Evolutionary conservation across 352 stramenopile species (phyloP).

Genomic region (Nothophytophthora sp.): DNA sequence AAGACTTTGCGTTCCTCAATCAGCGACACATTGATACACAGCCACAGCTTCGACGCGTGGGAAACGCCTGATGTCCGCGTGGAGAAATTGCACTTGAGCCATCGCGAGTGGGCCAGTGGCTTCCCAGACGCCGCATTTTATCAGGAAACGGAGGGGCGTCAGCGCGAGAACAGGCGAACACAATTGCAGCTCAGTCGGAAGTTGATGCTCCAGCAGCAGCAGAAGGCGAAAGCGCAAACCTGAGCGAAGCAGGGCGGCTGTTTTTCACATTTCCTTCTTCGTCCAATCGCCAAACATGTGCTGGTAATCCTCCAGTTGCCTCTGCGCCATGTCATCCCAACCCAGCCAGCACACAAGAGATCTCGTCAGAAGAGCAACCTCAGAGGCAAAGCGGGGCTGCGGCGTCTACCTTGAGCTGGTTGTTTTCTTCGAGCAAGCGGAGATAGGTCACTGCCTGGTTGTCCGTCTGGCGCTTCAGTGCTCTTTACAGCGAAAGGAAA

Average conservation of each 20-base stretch:
- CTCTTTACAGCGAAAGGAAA: constrained; percentile 25
- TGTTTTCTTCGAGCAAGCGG: constrained; percentile 75
- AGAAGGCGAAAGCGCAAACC: constrained; percentile 2
- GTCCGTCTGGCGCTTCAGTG: constrained; percentile 64
- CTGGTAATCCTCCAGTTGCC: constrained; percentile 78
- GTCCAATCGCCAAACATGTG: constrained; percentile 83
- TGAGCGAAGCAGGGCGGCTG: constrained; percentile 3
- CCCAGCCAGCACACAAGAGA: not conserved
- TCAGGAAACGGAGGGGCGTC: constrained; percentile 24
- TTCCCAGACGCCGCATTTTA: constrained; percentile 55
- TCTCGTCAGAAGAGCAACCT: not conserved
- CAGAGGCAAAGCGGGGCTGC: too few species aligned
- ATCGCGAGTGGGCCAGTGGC: constrained; percentile 41
- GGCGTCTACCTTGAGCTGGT: constrained; percentile 74
- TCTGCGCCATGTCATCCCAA: constrained; percentile 21
- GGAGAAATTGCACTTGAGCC: constrained; percentile 36
- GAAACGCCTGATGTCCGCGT: constrained; percentile 48
- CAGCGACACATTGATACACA: constrained; percentile 24
- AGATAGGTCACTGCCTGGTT: constrained; percentile 75
- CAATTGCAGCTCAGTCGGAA: constrained; percentile 32
- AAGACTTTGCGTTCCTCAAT: constrained; percentile 24
- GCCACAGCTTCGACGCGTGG: constrained; percentile 34
- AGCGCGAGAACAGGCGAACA: constrained; percentile 23
- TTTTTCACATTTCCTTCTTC: constrained; percentile 76
- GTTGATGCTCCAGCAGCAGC: constrained; percentile 20